Base-by-base conservation (phyloP, 2,329 filamentous ascomycete genomes). In the Ophiostoma triangulosporum region DNA sequence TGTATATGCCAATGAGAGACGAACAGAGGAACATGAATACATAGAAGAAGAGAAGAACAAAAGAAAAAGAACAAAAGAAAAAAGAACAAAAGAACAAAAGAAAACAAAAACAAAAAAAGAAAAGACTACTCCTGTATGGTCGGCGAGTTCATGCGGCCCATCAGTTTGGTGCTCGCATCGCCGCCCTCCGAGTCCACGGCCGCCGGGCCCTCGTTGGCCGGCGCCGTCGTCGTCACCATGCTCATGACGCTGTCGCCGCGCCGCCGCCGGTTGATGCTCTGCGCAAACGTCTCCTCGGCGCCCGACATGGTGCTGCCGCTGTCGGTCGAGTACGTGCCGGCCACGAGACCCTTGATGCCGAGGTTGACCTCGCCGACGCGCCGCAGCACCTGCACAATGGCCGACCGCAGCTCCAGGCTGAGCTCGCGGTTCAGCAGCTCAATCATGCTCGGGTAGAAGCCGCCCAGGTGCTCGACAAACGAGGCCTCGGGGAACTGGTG, bases 401-500 rank as follows among this genome's bases (percentile, higher is more conserved):
- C 85, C 9, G 80, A 69, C 57, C 94, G 80, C 31, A 97, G 73
- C 59, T 98, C 93, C 1, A 76, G 65, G 11, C 82, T 87, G 60
- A 96, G 76, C 59, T 97, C 91, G 57, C 88, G 86, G 57, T 77
- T 80, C 53, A 98, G 73, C 15, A 98, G 71, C 52, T 94, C 89
- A 0, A 97, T 81, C 4, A 83, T 80, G 15, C 96, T 72, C 3
- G 90, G 88, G 63, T 95, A 95, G 67, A 98, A 97, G 3, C 81
- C 81, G 46, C 79, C 74, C 7, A 95, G 77, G 62, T 97, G 83
- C 55, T 83, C 81, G 52, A 79, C 78, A 62, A 98, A 98, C 43
- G 87, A 86, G 24, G 82, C 76, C 17, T 80, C 75, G 0, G 88
- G 86, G 70, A 97, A 96, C 6, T 81, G 96, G 7, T 81, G 84